Evolutionary conservation across 352 stramenopile genomes (phyloP).

Genomic region (Pythium sp.): DNA sequence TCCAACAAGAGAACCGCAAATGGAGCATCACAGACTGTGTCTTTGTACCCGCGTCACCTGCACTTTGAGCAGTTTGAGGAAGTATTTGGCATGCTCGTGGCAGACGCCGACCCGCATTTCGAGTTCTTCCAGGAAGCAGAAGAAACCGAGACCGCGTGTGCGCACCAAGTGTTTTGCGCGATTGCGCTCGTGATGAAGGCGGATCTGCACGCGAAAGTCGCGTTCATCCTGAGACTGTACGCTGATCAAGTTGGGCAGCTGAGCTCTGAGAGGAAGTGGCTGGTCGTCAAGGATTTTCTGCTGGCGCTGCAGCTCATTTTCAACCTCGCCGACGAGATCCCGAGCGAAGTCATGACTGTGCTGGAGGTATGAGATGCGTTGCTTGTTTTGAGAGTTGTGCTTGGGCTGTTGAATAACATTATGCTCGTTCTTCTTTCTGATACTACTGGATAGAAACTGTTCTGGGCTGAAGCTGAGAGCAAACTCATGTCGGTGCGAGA

Average conservation of each 20-base stretch:
- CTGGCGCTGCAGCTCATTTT: slow-evolving; percentile 40
- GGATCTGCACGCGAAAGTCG: slow-evolving; percentile 57
- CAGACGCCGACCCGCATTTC: slow-evolving; percentile 64
- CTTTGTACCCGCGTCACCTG: slow-evolving; percentile 45
- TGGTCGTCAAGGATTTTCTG: slow-evolving; percentile 45
- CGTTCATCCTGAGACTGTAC: slow-evolving; percentile 59
- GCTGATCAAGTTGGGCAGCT: slow-evolving; percentile 42
- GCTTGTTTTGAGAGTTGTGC: neutral
- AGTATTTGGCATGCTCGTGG: slow-evolving; percentile 70
- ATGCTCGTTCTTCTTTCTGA: neutral
- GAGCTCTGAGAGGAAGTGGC: slow-evolving; percentile 34
- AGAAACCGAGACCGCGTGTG: slow-evolving; percentile 32
- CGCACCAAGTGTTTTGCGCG: slow-evolving; percentile 54
- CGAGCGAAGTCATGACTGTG: slow-evolving; percentile 21
- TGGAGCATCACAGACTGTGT: neutral
- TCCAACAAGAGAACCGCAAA: neutral
- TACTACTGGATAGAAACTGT: slow-evolving; percentile 28
- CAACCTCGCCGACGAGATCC: slow-evolving; percentile 30
- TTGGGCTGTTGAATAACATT: neutral
- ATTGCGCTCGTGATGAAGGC: slow-evolving; percentile 50
- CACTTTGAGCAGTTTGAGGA: slow-evolving; percentile 60
- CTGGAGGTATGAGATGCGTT: slow-evolving; percentile 25
- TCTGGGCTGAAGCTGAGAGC: slow-evolving; percentile 38
- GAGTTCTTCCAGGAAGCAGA: slow-evolving; percentile 47
- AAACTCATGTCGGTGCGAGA: slow-evolving; percentile 38